These are phyloP conservation scores for Metarhizium robertsii DNA, from an alignment of 2,329 filamentous ascomycete species.

Conservation along the genomic window DNA sequence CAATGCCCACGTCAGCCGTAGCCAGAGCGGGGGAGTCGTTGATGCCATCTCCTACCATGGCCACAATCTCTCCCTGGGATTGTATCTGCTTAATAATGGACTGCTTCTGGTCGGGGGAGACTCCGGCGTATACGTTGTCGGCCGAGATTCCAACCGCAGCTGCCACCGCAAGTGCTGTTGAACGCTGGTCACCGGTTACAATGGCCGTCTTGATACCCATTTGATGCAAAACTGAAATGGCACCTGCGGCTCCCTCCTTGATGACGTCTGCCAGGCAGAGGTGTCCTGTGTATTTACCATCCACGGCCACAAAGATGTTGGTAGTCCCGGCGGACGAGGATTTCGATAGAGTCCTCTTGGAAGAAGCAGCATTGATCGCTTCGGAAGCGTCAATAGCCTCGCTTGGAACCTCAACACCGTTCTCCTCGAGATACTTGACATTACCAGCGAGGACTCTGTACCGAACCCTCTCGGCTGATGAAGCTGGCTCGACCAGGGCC, in stretches of 20 bases:
- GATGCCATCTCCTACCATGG: constrained; percentile 97
- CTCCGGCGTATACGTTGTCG: constrained; percentile 73
- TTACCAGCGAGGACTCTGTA: constrained; percentile 83
- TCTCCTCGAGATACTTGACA: constrained; percentile 63
- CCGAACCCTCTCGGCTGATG: constrained; percentile 55
- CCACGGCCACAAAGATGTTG: constrained; percentile 84
- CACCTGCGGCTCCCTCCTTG: constrained; percentile 75
- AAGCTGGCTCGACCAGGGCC: constrained; percentile 69
- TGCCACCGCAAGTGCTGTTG: constrained; percentile 78
- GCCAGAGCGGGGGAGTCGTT: constrained; percentile 95
- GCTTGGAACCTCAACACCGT: constrained; percentile 56
- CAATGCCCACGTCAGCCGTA: constrained; percentile 86
- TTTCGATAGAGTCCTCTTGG: constrained; percentile 17
- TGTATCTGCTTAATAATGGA: constrained; percentile 73
- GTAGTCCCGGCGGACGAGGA: constrained; percentile 56
- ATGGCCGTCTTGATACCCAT: constrained; percentile 86
- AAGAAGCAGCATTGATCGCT: constrained; percentile 40
- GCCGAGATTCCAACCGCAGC: constrained; percentile 68
- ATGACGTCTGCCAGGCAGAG: constrained; percentile 83
- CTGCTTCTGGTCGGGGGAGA: constrained; percentile 86
- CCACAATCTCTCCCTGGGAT: constrained; percentile 64
- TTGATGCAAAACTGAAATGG: constrained; percentile 70
- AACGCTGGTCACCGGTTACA: constrained; percentile 84
- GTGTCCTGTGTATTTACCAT: constrained; percentile 69
- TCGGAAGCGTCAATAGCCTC: constrained; percentile 56